Evolutionary conservation across 352 stramenopile genomes (phyloP).

Genomic region (Stephanocyclus meneghinianus): DNA sequence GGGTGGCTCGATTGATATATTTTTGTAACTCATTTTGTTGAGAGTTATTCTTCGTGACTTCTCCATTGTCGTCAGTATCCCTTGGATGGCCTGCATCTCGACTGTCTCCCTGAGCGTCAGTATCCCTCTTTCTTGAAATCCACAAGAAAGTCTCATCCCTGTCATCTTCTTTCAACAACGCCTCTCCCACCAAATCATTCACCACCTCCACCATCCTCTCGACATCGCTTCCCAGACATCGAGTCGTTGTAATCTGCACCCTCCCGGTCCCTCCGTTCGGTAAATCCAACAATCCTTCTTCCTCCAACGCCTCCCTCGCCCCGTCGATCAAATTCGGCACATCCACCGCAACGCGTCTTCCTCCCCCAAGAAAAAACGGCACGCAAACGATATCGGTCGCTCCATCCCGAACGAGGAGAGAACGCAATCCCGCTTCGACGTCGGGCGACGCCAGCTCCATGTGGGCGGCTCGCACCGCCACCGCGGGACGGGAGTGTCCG

Average conservation of each 20-base stretch:
- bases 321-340: slow-evolving; percentile 70
- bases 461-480: slow-evolving; percentile 55
- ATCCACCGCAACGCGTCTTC: slow-evolving; percentile 68
- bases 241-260: slow-evolving; percentile 21
- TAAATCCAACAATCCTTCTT: slow-evolving; percentile 32
- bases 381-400: slow-evolving; percentile 71
- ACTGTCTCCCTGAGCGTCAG: not conserved
- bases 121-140: not conserved
- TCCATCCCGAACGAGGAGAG: slow-evolving; percentile 20
- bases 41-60: not conserved
- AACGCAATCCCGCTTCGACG: slow-evolving; percentile 51
- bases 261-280: not conserved
- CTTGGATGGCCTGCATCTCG: not conserved
- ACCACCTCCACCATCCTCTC: slow-evolving; percentile 41
- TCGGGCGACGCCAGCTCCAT: slow-evolving; percentile 77
- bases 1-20: slow-evolving; percentile 18
- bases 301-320: slow-evolving; percentile 49
- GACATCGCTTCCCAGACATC: slow-evolving; percentile 38
- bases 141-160: not conserved
- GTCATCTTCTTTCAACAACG: slow-evolving; percentile 23
- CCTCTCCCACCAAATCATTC: slow-evolving; percentile 36
- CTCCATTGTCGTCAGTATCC: no score
- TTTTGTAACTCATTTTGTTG: not conserved
- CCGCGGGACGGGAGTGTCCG: not conserved
- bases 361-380: slow-evolving; percentile 77